Evolutionary conservation across 371 early-diverging fungal species (phyloP), one percentile per base, ranked within the genome.

Genomic region (Coemansia sp.): DNA sequence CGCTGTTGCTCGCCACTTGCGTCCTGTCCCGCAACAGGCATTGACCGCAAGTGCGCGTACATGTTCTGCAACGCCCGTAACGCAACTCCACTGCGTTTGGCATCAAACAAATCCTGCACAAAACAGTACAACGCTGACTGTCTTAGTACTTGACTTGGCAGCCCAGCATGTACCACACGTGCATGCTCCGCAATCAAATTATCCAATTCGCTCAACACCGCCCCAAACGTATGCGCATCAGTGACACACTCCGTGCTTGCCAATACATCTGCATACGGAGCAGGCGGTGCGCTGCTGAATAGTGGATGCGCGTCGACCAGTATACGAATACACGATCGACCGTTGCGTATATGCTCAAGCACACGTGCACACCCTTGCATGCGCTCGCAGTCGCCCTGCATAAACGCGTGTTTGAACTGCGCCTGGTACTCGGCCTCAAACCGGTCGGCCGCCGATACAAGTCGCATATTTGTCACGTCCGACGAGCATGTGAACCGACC

Each of bases 221-320:
- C 57, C 13, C 40, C 68, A 47, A 70, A 76, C 22, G 64, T 47
- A 16, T 70, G 53, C 18, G 73, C 55, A n/a, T 69, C 67, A 2
- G 37, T 8, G 2, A 48, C 64, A 3, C 40, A 8, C 40, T 39
- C 5, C 39, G 26, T 26, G 26, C 26, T 18, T 0, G 22, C 18
- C 1, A 42, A 14, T n/a, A 55, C 31, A 14, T 8, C 13, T 40
- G 42, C 29, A 63, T 5, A 21, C 53, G 14, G 21, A 26, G 21
- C 50, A 11, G 50, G 56, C n/a, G 37, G 47, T 6, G 27, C 40
- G 42, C 51, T 29, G 34, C 21, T 61, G 54, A 78, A 65, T 50
- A 78, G 47, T n/a, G 79, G 79, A 22, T 78, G 74, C 47, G 61
- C 52, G 29, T 65, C 68, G 10, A 65, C 61, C 54, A 76, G 57